Base-by-base conservation (phyloP, 108 stramenopile species). In the Asterionellopsis glacialis region DNA sequence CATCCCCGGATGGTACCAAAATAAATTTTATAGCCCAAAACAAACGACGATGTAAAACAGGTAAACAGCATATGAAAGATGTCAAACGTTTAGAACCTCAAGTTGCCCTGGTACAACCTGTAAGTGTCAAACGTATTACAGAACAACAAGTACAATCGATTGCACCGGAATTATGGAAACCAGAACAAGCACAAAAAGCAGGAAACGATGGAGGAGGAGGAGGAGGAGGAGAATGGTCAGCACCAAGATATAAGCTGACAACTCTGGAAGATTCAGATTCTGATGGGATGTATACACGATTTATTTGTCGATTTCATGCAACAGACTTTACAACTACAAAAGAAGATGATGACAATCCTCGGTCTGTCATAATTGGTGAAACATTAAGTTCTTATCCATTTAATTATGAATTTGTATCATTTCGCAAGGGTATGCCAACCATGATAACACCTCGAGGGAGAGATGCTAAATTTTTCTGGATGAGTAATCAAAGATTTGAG, bases 1-100 rank as follows among this genome's bases (percentile, higher is more conserved):
- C 82, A 4, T 63, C 66, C 21, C 21, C 39, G 18, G 70, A 85
- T 41, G 81, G 79, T 0, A 66, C 60, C 22, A 59, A 44, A 4
- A 66, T 90, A 52, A 69, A 84, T 28, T 80, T 90, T 65, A 75
- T 90, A 21, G 84, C 82, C n/a, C 88, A 90, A 55, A 90, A 90
- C 60, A 79, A 71, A 63, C 80, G 88, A 5, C 68, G 79, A 18
- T 90, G 88, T 61, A 71, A 85, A 45, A 84, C 88, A 10, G 85
- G 85, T n/a, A 63, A 59, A 39, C 7, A 47, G 27, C 69, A 59
- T 45, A 40, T 39, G 26, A 62, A 60, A 15, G 65, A 84, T 64
- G 76, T 71, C 51, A 41, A 80, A 47, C 63, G 69, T 5, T 75
- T 85, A 62, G 72, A 78, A 57, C 88, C 88, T 12, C 88, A 90